These are phyloP conservation scores for Termitomyces sp. DNA, from an alignment of 768 basidiomycete species.

Conservation along the genomic window DNA sequence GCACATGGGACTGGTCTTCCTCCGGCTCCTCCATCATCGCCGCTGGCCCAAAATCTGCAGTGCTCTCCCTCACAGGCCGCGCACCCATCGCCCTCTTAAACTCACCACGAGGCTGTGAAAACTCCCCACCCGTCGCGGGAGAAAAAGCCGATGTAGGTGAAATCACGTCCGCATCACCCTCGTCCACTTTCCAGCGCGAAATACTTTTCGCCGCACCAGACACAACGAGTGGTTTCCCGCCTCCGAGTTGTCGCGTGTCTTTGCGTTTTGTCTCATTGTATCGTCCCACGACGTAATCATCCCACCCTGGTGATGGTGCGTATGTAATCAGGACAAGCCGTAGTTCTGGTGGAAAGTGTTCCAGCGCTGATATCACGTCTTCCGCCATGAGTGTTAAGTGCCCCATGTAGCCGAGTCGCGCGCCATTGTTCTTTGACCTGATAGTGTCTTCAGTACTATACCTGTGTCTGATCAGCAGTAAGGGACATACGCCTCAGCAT, in stretches of 20 bases:
- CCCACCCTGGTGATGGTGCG: conserved; percentile 79
- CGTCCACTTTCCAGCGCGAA: conserved; percentile 66
- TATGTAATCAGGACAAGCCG: conserved; percentile 55
- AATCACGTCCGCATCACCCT: conserved; percentile 35
- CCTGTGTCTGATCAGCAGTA: background rate
- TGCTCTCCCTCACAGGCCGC: conserved; percentile 41
- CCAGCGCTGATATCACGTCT: conserved; percentile 86
- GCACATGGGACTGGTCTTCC: conserved; percentile 42
- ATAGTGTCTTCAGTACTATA: background rate
- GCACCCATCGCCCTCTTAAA: conserved; percentile 45
- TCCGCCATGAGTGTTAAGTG: conserved; percentile 94
- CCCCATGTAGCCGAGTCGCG: conserved; percentile 93
- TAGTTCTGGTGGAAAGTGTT: conserved; percentile 81
- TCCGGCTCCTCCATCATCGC: conserved; percentile 39
- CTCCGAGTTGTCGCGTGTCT: conserved; percentile 77
- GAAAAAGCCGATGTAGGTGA: background rate
- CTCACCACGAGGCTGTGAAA: conserved; percentile 40
- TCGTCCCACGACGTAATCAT: conserved; percentile 79
- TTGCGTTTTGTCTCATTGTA: conserved; percentile 83
- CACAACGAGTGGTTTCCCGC: conserved; percentile 67
- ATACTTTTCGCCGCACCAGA: conserved; percentile 22
- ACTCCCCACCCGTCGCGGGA: background rate
- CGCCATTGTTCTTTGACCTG: conserved; percentile 68
- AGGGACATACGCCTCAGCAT: conserved; percentile 58
- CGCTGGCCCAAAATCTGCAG: conserved; percentile 60